Base-by-base conservation (phyloP, 2,329 filamentous ascomycete species). In the Aureobasidium pullulans region DNA sequence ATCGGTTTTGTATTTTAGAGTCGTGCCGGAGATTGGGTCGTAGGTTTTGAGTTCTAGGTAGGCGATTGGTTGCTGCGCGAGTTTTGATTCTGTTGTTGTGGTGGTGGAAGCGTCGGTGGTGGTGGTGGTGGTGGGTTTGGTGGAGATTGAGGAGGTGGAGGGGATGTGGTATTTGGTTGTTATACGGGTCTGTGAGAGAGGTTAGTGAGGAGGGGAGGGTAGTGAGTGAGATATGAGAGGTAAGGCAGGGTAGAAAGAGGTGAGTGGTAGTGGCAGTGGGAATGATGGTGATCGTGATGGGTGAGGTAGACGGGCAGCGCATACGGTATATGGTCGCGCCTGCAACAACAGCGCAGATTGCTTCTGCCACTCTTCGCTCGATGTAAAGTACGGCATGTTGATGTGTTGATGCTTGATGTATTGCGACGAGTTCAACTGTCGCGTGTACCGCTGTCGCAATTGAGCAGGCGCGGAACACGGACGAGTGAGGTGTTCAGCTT, bases 301-400 rank as follows among this genome's bases (percentile, higher is more conserved):
- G 40, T 9, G 34, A 29, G 15, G 15, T n/a, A 19, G n/a, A 16
- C 3, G 43, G 36, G 16, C 15, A 36, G 23, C 32, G 77, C 84
- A 64, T 83, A 96, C 93, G 42, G 89, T 91, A 36, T 83, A 84
- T 4, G 94, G 94, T 49, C 90, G 86, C 59, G 94, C 93, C 75
- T 94, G 84, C 58, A 99, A 80, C 60, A 99, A 85, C 62, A 92
- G 84, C 16, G 85, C 79, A 13, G 93, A 96, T 74, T 96, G 88
- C 68, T 88, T 85, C 66, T 96, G 88, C 88, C 91, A 99, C 77
- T 92, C 87, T 75, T 96, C 87, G 74, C 89, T 89, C 60, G 89
- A 91, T 54, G 82, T 78, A 71, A 96, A 85, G 72, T 88, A 85
- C 2, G 88, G 87, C 92, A 96, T 96, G 60, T 34, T 62, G 42